A percentile compares a stretch with the other conserved stretches of the same genome.
These are phyloP conservation scores for Solanum sejunctum DNA, from an alignment of 257 asterid genomes.

Conservation along the genomic window DNA sequence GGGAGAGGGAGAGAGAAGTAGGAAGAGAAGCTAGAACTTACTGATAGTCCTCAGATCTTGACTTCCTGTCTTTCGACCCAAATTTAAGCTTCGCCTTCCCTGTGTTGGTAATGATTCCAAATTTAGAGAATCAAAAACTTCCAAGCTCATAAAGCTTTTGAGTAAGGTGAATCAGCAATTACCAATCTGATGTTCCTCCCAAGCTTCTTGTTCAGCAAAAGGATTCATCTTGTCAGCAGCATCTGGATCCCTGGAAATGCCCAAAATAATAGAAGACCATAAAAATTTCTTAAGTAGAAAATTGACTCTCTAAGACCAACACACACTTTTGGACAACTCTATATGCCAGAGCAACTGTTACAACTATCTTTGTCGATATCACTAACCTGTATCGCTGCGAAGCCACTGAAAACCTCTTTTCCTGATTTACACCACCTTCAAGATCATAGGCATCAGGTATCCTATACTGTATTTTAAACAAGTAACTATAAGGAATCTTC, in stretches of 20 bases:
- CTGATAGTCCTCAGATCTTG: slow-evolving; percentile 61
- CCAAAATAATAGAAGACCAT: neutral
- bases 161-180: neutral
- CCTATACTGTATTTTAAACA: slow-evolving; percentile 45
- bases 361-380: neutral
- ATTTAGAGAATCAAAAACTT: slow-evolving; percentile 9
- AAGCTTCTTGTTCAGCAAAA: slow-evolving; percentile 97
- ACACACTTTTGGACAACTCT: neutral
- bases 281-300: neutral
- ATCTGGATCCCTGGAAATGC: slow-evolving; percentile 44
- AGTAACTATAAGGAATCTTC: neutral
- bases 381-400: slow-evolving; percentile 32
- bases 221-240: slow-evolving; percentile 94
- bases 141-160: neutral
- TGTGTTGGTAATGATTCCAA: slow-evolving; percentile 18
- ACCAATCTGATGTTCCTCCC: slow-evolving; percentile 99
- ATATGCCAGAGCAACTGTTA: neutral
- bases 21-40: slow-evolving; percentile 26
- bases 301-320: neutral
- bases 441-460: slow-evolving; percentile 63
- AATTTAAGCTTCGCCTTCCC: slow-evolving; percentile 79
- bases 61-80: slow-evolving; percentile 66
- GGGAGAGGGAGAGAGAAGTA: neutral
- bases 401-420: slow-evolving; percentile 42
- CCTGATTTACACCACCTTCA: slow-evolving; percentile 47